Conservation (phyloP, 768 basidiomycete genomes). For the Lentinula sp. region DNA sequence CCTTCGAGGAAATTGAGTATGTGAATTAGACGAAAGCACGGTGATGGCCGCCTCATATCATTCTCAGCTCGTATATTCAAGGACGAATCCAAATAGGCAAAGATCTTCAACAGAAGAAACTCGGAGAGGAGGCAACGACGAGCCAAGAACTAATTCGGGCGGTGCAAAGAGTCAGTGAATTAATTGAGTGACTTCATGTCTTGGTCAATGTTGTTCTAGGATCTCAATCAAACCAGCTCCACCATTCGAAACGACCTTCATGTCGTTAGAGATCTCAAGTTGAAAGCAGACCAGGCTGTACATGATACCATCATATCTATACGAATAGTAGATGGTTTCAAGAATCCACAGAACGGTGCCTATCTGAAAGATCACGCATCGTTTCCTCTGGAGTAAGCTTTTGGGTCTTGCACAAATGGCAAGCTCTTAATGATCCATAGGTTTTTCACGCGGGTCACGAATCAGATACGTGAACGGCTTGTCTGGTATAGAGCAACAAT, state of each 20-base stretch:
- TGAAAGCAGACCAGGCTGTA: slow-evolving; percentile 71
- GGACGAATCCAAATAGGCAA: slow-evolving; percentile 77
- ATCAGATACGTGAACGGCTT: slow-evolving; percentile 65
- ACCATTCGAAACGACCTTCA: slow-evolving; percentile 62
- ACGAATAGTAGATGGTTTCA: slow-evolving; percentile 73
- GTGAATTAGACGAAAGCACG: background rate
- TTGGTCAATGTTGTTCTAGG: slow-evolving; percentile 30
- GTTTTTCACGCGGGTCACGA: slow-evolving; percentile 67
- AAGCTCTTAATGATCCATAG: slow-evolving; percentile 26
- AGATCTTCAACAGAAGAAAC: slow-evolving; percentile 68
- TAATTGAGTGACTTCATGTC: background rate
- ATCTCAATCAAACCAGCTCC: slow-evolving; percentile 54
- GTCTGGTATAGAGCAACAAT: slow-evolving; percentile 78
- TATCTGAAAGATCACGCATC: slow-evolving; percentile 73
- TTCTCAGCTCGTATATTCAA: slow-evolving; percentile 58
- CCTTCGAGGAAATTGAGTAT: slow-evolving; percentile 69
- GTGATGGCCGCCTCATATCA: background rate
- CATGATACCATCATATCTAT: slow-evolving; percentile 77
- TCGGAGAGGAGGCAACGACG: slow-evolving; percentile 69
- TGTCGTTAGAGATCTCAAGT: slow-evolving; percentile 63
- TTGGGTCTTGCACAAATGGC: background rate
- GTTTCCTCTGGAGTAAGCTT: slow-evolving; percentile 75
- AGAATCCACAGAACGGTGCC: slow-evolving; percentile 62
- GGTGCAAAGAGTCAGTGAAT: slow-evolving; percentile 52
- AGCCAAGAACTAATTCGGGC: slow-evolving; percentile 62